Evolutionary conservation across 139 green algal genomes (phyloP), one percentile per base, ranked within the genome.

Genomic region (Closterium sp.): DNA sequence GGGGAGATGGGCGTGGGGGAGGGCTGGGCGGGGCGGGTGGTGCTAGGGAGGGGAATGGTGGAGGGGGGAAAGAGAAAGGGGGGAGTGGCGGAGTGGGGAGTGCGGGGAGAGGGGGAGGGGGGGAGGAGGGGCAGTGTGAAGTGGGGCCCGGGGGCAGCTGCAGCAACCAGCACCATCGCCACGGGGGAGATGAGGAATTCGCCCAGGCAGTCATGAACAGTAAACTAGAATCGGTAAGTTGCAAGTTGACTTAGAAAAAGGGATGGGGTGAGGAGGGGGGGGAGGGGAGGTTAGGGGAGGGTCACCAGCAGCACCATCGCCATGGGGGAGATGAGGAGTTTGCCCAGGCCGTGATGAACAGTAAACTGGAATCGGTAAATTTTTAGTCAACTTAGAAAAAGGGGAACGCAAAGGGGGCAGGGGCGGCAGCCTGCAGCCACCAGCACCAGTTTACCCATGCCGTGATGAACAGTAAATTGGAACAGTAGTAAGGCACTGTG

Each of bases 331-430:
- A 96, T 84, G 94, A 90, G 1, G 93, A 96, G 29, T 90, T 96
- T 22, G 96, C 98, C 86, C 97, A 98, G 79, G 97, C 97, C 0
- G n/a, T 95, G n/a, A 86, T 96, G 79, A 70, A 91, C 86, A 91
- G 87, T 84, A 96, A 96, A 87, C 29, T 97, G 70, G 94, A 95
- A 28, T 92, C 94, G 19, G 90, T 96, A 6, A 38, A 84, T 89
- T n/a, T n/a, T n/a, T n/a, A n/a, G n/a, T n/a, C n/a, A n/a, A n/a
- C n/a, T n/a, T n/a, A n/a, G n/a, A n/a, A n/a, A n/a, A n/a, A n/a
- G n/a, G n/a, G n/a, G 34, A 42, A 42, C 4, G 34, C 4, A 42
- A 42, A 10, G 6, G 34, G 34, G 34, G 34, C n/a, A n/a, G 9
- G n/a, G n/a, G n/a, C n/a, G n/a, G n/a, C n/a, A n/a, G n/a, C n/a